A percentile compares a stretch with the other conserved stretches of the same genome.
These are phyloP conservation scores for Yamadazyma philogaea DNA, from an alignment of 805 yeast species.

Conservation along the genomic window DNA sequence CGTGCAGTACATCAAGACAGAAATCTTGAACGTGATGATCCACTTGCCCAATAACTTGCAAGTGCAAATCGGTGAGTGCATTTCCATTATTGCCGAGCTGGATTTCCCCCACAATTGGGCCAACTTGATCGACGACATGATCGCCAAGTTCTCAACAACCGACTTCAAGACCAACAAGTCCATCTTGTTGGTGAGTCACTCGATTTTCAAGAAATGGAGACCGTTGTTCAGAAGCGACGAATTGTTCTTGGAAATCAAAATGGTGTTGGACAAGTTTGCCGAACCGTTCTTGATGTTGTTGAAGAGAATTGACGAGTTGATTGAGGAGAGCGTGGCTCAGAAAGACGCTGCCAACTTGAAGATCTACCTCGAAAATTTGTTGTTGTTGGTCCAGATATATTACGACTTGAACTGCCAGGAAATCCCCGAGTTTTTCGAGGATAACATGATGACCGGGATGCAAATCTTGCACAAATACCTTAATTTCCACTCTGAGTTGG, in stretches of 20 bases:
- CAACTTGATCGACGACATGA: conserved; percentile 68
- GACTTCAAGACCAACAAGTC: conserved; percentile 79
- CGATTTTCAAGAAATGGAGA: conserved; percentile 95
- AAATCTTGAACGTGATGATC: conserved; percentile 85
- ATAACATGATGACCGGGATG: conserved; percentile 76
- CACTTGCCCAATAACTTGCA: conserved; percentile 74
- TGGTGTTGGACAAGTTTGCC: conserved; percentile 81
- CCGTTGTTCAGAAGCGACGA: conserved; percentile 91
- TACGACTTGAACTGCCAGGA: conserved; percentile 97
- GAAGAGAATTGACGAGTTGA: conserved; percentile 61
- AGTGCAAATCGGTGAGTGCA: conserved; percentile 92
- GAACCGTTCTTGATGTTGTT: conserved; percentile 74
- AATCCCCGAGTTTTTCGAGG: conserved; percentile 97
- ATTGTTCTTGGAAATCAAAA: conserved; percentile 78
- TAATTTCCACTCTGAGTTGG: conserved; percentile 51
- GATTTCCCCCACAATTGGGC: conserved; percentile 95
- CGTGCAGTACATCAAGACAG: conserved; percentile 64
- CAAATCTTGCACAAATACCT: conserved; percentile 77
- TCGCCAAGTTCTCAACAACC: conserved; percentile 57
- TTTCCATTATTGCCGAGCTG: conserved; percentile 88
- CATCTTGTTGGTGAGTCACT: conserved; percentile 87
- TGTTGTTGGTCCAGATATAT: conserved; percentile 74
- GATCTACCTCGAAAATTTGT: conserved; percentile 64
- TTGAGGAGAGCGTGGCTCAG: conserved; percentile 39
- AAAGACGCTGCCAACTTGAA: conserved; percentile 44